phyloP scores from a whole-genome alignment of 805 yeast species.

The Candida hungchunana region DNA sequence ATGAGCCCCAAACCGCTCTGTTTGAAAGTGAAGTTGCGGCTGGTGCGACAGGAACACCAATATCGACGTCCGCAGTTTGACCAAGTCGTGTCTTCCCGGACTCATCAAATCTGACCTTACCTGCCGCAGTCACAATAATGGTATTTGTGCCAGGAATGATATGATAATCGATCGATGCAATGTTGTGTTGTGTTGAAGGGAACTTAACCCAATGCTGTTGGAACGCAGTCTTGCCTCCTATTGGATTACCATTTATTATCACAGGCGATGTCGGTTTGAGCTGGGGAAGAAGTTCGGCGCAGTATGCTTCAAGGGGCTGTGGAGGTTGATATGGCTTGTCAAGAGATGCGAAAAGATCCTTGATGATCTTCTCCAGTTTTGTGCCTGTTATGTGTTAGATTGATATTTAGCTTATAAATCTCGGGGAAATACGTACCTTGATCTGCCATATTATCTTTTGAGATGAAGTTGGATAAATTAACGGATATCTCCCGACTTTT shows the following conservation, averaged over 20 bases:
- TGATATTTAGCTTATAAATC: too few species aligned
- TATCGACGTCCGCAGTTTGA: slow-evolving; percentile 51
- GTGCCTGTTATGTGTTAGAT: slow-evolving; percentile 14
- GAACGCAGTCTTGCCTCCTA: slow-evolving; percentile 46
- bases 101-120: slow-evolving; percentile 73
- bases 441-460: slow-evolving; percentile 5
- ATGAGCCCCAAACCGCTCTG: slow-evolving; percentile 50
- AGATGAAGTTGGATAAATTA: too few species aligned
- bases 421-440: slow-evolving; percentile 14
- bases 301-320: slow-evolving; percentile 18
- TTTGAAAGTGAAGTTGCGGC: neutral
- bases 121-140: slow-evolving; percentile 43
- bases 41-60: slow-evolving; percentile 7
- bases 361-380: slow-evolving; percentile 20
- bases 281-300: slow-evolving; percentile 36
- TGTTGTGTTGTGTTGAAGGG: slow-evolving; percentile 57
- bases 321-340: slow-evolving; percentile 20
- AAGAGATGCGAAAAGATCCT: slow-evolving; percentile 24
- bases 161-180: slow-evolving; percentile 65
- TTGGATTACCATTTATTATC: slow-evolving; percentile 55
- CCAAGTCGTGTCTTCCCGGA: slow-evolving; percentile 65
- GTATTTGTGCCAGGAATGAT: slow-evolving; percentile 61
- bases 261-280: slow-evolving; percentile 49
- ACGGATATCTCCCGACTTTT: too few species aligned
- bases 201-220: slow-evolving; percentile 55